Conservation (phyloP, 805 yeast species). For the Kluyveromyces siamensis region DNA sequence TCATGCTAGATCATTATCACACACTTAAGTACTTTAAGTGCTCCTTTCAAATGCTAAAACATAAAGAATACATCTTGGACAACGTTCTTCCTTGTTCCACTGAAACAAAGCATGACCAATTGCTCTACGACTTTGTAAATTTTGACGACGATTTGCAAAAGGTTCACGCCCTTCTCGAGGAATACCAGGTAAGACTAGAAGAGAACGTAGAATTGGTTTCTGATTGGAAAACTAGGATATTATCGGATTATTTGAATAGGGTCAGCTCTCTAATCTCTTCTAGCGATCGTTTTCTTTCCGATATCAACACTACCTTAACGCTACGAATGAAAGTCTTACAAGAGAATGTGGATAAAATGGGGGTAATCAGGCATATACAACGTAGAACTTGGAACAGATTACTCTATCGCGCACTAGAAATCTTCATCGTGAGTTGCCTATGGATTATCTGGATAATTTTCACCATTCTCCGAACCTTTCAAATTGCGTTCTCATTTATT, state of each 20-base stretch:
- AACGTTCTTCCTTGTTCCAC: slow-evolving; percentile 4
- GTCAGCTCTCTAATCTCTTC: slow-evolving; percentile 53
- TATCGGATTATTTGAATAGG: slow-evolving; percentile 37
- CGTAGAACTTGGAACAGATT: slow-evolving; percentile 15
- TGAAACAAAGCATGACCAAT: not conserved
- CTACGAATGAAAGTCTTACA: slow-evolving; percentile 39
- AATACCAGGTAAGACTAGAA: slow-evolving; percentile 20
- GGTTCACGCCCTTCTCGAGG: slow-evolving; percentile 12
- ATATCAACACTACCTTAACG: slow-evolving; percentile 61
- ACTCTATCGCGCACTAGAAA: slow-evolving; percentile 21
- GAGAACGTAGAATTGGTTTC: slow-evolving; percentile 23
- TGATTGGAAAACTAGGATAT: slow-evolving; percentile 23
- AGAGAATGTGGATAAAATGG: slow-evolving; percentile 25
- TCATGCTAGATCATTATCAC: not conserved
- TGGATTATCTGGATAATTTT: slow-evolving; percentile 27
- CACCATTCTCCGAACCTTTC: slow-evolving; percentile 14
- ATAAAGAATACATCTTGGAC: slow-evolving; percentile 20
- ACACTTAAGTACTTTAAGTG: slow-evolving; percentile 13
- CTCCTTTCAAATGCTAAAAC: slow-evolving; percentile 19
- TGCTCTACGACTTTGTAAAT: slow-evolving; percentile 6
- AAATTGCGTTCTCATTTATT: slow-evolving; percentile 8
- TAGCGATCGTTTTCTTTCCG: slow-evolving; percentile 64
- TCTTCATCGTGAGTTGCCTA: slow-evolving; percentile 18
- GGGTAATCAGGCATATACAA: slow-evolving; percentile 17
- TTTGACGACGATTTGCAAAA: slow-evolving; percentile 11